Percentiles rank a stretch among this genome's conserved stretches.
Evolutionary conservation across 23 red algal species (phyloP).

Genomic region (Agarophyton chilense): DNA sequence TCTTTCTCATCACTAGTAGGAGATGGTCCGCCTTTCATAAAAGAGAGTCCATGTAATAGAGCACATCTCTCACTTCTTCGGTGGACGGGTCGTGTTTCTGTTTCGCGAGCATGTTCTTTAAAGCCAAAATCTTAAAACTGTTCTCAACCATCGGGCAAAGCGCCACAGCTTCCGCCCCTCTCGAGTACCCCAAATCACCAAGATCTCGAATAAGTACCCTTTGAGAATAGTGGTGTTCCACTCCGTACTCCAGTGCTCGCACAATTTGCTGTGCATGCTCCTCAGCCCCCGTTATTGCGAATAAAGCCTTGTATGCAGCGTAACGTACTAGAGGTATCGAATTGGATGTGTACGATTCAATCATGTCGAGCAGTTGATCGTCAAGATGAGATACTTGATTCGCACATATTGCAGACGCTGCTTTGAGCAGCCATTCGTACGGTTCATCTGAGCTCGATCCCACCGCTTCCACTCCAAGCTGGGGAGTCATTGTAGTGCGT

Average conservation of each 20-base stretch:
- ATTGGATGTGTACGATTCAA: slow-evolving; percentile 42
- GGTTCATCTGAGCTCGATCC: slow-evolving; percentile 72
- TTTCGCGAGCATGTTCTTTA: slow-evolving; percentile 81
- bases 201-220: slow-evolving; percentile 94
- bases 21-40: not conserved
- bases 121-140: slow-evolving; percentile 95
- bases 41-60: slow-evolving; percentile 77
- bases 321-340: slow-evolving; percentile 82
- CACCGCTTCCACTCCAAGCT: slow-evolving; percentile 83
- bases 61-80: slow-evolving; percentile 61
- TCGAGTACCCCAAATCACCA: slow-evolving; percentile 83
- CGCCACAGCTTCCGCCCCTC: slow-evolving; percentile 82
- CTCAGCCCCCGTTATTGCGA: slow-evolving; percentile 65
- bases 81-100: slow-evolving; percentile 42
- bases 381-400: not conserved
- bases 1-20: too few relatives aligned
- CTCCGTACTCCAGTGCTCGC: slow-evolving; percentile 76
- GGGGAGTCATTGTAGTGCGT: slow-evolving; percentile 90
- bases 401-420: slow-evolving; percentile 37
- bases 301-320: slow-evolving; percentile 88
- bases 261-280: slow-evolving; percentile 67
- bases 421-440: slow-evolving; percentile 95
- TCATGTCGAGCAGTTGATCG: slow-evolving; percentile 22
- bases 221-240: slow-evolving; percentile 97
- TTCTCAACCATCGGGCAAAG: slow-evolving; percentile 95